Base-by-base conservation (phyloP, 2,329 filamentous ascomycete species). In the Arachnopeziza araneosa region DNA sequence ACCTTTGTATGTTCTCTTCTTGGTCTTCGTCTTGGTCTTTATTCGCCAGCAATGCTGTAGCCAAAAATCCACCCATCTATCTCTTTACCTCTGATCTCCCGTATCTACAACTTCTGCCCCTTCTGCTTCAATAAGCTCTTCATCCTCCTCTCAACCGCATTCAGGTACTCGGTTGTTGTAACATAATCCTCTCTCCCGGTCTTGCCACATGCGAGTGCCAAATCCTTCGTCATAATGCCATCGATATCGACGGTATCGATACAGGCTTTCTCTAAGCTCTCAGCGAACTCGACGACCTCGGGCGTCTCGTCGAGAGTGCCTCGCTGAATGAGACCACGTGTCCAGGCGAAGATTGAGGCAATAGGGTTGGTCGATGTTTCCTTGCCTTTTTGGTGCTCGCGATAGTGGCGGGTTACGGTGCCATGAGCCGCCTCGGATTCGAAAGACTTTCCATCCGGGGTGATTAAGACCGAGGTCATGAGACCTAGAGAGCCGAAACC, bases 321-420 rank as follows among this genome's bases (percentile, higher is more conserved):
- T 71, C 95, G 90, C 83, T 97, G 95, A 69, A 91, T 80, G 54
- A 99, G 85, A 71, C 95, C 95, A 62, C 95, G 89, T 62, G 95
- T 98, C 95, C 95, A 99, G 72, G 95, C 95, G 76, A 98, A 99
- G 80, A 99, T 98, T 75, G 91, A 96, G 65, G 95, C 95, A 71
- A 98, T 98, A 63, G 95, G 95, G 86, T 99, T 98, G 68, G 95
- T 99, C 52, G 92, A 96, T 59, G 95, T 99, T 79, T 96, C 91
- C 70, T 88, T 87, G 75, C 95, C 95, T 83, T 97, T 97, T 79
- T 98, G 95, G 84, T 98, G 90, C 82, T 98, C 93, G 74, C 95
- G 91, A 86, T 92, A 98, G 83, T 98, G 95, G 72, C 95, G 91
- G 58, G 95, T 99, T 68, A 99, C 95, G 65, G 95, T 98, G 72